phyloP scores from a whole-genome alignment of 768 basidiomycete genomes.

The Hericium coralloides region DNA sequence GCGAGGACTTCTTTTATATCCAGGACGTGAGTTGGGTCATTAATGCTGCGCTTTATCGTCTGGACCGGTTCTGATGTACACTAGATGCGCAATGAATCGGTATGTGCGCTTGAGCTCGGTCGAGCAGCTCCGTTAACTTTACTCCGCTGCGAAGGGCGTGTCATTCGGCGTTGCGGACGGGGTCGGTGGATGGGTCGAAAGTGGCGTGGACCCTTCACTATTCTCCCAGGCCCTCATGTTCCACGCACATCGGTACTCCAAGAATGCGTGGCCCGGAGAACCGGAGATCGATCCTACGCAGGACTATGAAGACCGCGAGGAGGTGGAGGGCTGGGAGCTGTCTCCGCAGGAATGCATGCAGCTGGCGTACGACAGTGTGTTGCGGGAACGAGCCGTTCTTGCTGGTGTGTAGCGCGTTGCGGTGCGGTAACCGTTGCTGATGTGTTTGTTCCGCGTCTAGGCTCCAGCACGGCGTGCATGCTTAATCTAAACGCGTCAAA shows the following conservation, averaged over 20 bases:
- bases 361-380: conserved; percentile 61
- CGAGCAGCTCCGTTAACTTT: no score
- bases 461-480: conserved; percentile 79
- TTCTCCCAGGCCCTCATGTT: conserved; percentile 92
- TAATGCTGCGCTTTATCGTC: not conserved
- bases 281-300: conserved; percentile 74
- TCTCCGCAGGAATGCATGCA: conserved; percentile 64
- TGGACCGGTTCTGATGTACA: conserved; percentile 4
- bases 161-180: conserved; percentile 87
- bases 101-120: conserved; percentile 32
- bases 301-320: conserved; percentile 58
- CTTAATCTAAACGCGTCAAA: conserved; percentile 67
- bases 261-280: conserved; percentile 72
- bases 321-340: conserved; percentile 60
- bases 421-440: not conserved
- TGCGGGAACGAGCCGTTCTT: conserved; percentile 48
- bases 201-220: conserved; percentile 78
- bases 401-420: conserved; percentile 17
- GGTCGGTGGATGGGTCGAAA: conserved; percentile 85
- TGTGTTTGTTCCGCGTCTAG: conserved; percentile 26
- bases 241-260: conserved; percentile 65
- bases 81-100: conserved; percentile 74
- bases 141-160: conserved; percentile 41
- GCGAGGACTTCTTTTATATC: conserved; percentile 60
- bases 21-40: conserved; percentile 47